Evolutionary conservation across 495 filamentous ascomycete genomes (phyloP).

Genomic region (Sabuloglossum arenarium): DNA sequence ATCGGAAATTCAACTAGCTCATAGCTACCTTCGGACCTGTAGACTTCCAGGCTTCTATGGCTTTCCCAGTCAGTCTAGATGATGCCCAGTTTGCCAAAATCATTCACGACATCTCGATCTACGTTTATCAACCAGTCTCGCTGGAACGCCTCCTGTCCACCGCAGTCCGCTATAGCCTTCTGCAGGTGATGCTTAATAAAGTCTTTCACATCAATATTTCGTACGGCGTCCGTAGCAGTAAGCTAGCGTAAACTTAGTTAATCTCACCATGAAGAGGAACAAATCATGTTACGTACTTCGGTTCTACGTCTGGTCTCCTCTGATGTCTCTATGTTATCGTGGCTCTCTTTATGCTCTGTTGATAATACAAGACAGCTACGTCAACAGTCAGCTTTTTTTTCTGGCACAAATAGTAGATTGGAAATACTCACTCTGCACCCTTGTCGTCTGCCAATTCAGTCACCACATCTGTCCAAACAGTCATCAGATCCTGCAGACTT

Average conservation of each 20-base stretch:
- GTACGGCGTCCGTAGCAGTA: conserved; percentile 42
- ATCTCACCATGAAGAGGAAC: background rate
- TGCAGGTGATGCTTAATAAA: conserved; percentile 49
- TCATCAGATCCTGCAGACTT: conserved; percentile 42
- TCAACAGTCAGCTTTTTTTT: background rate
- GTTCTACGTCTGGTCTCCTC: conserved; percentile 34
- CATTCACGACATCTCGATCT: conserved; percentile 53
- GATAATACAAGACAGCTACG: conserved; percentile 30
- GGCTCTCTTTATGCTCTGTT: conserved; percentile 14
- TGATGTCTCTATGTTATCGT: conserved; percentile 35
- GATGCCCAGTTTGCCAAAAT: conserved; percentile 38
- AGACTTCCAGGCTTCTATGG: no score
- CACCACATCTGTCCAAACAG: conserved; percentile 48
- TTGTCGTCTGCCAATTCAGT: conserved; percentile 32
- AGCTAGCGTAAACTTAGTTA: conserved; percentile 18
- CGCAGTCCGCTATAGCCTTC: conserved; percentile 40
- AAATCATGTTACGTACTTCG: conserved; percentile 7
- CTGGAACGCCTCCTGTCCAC: conserved; percentile 54
- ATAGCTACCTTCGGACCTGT: no score
- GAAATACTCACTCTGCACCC: conserved; percentile 10
- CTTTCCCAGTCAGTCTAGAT: background rate
- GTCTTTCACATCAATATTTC: conserved; percentile 42
- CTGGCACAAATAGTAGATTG: background rate
- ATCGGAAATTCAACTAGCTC: no score
- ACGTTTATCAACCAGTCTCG: conserved; percentile 72